Evolutionary conservation across 2,329 filamentous ascomycete species (phyloP), one percentile per base, ranked within the genome.

Genomic region (Botrytis tulipae): DNA sequence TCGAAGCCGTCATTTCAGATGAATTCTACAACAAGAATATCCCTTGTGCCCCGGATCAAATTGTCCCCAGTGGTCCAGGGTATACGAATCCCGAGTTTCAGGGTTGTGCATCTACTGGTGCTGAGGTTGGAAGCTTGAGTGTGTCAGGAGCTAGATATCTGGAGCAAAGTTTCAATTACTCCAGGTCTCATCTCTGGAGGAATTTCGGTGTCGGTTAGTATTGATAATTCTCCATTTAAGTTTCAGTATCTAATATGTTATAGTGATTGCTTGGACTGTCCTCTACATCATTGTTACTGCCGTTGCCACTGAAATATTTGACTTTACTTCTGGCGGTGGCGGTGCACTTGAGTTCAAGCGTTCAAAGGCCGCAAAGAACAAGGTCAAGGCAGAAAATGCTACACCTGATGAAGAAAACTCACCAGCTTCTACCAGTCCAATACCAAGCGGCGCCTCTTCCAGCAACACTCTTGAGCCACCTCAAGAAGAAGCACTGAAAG

Each of bases 251-350:
- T 72, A 35, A 72, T 6, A 25, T 22, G 29, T 46, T 42, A 10
- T 67, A 75, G 82, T 96, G 1, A 89, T 95, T 77, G 93, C 91
- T 0, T 96, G 93, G 76, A 88, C 89, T 1, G 85, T 93, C 1
- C 86, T 94, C 8, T 97, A 95, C 79, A 87, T 97, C 20, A 76
- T 90, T 18, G 82, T 95, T 44, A 95, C 93, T 0, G 87, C 92
- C 8, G 76, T 92, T 35, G 92, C 90, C 1, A 90, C 91, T 25
- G 93, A 97, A 78, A 77, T 88, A 1, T 86, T 95, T 77, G 87
- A 86, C 25, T 92, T 93, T 78, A 84, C 86, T 32, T 83, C 84
- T 1, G 83, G 84, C 25, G 91, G 89, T 9, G 90, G 90, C n/a
- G 91, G 91, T 70, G 91, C 90, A 1, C 81, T 93, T 57, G 83